phyloP scores from a whole-genome alignment of 805 yeast genomes.

The Wickerhamomyces queroliae region DNA sequence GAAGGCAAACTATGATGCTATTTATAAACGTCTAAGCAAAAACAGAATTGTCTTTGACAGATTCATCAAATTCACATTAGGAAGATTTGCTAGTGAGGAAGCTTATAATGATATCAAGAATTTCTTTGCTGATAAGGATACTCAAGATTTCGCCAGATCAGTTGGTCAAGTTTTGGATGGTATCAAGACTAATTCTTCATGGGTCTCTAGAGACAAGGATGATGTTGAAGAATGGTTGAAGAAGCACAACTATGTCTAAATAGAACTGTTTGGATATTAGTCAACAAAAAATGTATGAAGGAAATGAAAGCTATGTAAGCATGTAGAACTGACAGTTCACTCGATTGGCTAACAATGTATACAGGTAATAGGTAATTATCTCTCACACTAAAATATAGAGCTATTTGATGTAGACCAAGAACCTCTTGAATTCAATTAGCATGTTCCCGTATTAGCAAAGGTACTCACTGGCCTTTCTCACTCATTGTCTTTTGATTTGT shows the following conservation, averaged over 20 bases:
- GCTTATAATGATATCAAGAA: conserved; percentile 42
- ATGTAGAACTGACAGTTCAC: too few relatives aligned
- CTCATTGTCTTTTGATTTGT: too few relatives aligned
- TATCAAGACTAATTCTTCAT: conserved; percentile 46
- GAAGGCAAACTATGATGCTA: conserved; percentile 60
- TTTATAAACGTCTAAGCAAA: conserved; percentile 65
- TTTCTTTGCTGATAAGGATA: conserved; percentile 46
- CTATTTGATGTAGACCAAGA: too few relatives aligned
- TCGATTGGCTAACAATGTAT: too few relatives aligned
- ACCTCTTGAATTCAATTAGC: too few relatives aligned
- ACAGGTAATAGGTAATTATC: too few relatives aligned
- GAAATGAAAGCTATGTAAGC: too few relatives aligned
- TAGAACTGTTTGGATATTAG: background rate
- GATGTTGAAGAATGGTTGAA: conserved; percentile 44
- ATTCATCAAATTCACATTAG: conserved; percentile 57
- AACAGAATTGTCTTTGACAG: conserved; percentile 72
- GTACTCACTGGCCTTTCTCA: too few relatives aligned
- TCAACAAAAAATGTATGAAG: too few relatives aligned
- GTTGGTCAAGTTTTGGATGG: conserved; percentile 59
- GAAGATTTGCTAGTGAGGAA: conserved; percentile 50
- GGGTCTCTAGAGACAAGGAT: conserved; percentile 51
- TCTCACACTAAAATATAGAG: too few relatives aligned
- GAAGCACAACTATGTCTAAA: conserved; percentile 4
- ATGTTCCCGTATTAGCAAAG: too few relatives aligned
- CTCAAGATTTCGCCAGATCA: conserved; percentile 57